A percentile compares a stretch with the other conserved stretches of the same genome.
Conservation (phyloP, 495 filamentous ascomycete species). For the Xylaria curta region DNA sequence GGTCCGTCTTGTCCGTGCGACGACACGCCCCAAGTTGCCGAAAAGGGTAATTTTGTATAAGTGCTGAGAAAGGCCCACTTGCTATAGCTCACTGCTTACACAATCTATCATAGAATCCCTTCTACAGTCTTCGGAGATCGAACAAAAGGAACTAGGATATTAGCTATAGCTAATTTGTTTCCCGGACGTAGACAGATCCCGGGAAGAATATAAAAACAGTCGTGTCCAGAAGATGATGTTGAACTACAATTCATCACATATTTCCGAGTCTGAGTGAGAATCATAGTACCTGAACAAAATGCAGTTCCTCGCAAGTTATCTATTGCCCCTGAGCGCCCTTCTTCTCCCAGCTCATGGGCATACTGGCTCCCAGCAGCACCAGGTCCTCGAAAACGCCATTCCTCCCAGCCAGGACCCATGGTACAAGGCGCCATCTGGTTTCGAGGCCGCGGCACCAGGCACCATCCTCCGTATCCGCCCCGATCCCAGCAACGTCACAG, state of each 20-base stretch:
- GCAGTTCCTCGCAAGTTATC: not conserved
- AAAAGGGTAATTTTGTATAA: conserved; percentile 6
- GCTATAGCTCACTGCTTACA: not conserved
- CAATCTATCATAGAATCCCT: not conserved
- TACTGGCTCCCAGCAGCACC: not conserved
- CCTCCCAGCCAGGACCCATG: conserved; percentile 54
- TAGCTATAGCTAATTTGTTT: not conserved
- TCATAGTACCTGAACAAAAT: not conserved
- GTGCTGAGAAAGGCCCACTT: not conserved
- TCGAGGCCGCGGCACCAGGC: conserved; percentile 46
- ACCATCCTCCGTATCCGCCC: conserved; percentile 47
- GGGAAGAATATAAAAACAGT: conserved; percentile 1
- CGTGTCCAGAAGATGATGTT: not conserved
- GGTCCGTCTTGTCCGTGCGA: not conserved
- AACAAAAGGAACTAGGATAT: not conserved
- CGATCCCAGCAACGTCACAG: not conserved
- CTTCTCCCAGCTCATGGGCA: not conserved
- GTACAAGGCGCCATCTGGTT: conserved; percentile 52
- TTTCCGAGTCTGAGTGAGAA: not conserved
- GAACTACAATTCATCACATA: not conserved
- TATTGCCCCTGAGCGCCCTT: not conserved
- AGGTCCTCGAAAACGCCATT: conserved; percentile 7
- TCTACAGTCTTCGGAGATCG: not conserved
- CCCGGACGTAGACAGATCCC: not conserved
- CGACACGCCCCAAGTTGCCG: not conserved